phyloP scores from a whole-genome alignment of 192 early-diverging fungal genomes.

The Pecoramyces ruminantium region DNA sequence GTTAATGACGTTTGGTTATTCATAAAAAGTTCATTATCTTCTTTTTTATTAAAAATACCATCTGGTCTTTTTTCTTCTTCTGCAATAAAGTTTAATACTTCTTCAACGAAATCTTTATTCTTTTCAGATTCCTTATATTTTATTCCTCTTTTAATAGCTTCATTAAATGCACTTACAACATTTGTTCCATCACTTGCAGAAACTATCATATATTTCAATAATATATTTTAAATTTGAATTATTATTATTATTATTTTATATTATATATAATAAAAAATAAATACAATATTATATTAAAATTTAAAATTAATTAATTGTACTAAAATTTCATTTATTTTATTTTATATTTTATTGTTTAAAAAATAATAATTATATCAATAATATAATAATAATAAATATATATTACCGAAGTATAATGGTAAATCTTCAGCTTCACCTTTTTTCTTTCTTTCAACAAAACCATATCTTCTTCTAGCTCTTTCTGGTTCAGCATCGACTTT shows the following conservation, averaged over 20 bases:
- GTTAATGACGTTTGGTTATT: neutral
- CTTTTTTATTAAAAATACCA: neutral
- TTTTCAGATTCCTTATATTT: conserved; percentile 15
- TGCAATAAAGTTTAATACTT: neutral
- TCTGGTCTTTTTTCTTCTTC: neutral
- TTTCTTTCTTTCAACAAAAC: conserved; percentile 22
- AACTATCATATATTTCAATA: neutral
- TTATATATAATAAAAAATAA: too few relatives aligned
- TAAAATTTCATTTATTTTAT: too few relatives aligned
- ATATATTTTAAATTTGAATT: too few relatives aligned
- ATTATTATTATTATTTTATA: too few relatives aligned
- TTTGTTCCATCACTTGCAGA: conserved; percentile 36
- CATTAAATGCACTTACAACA: conserved; percentile 29
- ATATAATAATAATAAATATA: too few relatives aligned
- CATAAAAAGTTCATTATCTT: neutral
- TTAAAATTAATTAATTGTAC: too few relatives aligned
- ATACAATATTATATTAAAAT: too few relatives aligned
- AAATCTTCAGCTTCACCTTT: conserved; percentile 12
- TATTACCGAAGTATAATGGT: neutral
- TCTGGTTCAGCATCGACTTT: conserved; percentile 37
- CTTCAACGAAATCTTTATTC: neutral
- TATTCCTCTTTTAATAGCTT: conserved; percentile 21
- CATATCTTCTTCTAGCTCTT: conserved; percentile 28
- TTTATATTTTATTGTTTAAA: too few relatives aligned
- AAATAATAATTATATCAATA: too few relatives aligned